Conservation (phyloP, 2,329 filamentous ascomycete genomes). For the Cercospora sesami region DNA sequence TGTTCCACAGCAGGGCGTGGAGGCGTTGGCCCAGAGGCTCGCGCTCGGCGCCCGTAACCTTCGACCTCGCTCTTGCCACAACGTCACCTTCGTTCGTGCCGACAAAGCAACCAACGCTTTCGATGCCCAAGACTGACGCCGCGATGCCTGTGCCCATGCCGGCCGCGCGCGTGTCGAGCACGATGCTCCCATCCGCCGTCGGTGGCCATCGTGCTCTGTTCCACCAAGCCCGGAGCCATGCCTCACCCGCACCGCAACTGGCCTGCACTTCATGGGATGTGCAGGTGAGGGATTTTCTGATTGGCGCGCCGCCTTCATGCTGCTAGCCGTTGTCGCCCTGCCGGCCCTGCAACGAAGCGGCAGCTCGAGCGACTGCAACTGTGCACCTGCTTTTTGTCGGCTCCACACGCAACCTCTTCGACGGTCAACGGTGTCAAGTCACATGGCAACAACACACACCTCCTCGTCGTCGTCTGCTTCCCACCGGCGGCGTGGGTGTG, state of each 20-base stretch:
- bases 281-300: not conserved
- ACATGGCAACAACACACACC: conserved; percentile 1
- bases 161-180: not conserved
- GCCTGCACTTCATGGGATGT: not conserved
- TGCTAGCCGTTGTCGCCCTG: not conserved
- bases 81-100: not conserved
- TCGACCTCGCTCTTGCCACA: not conserved
- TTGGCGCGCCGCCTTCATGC: not conserved
- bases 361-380: not conserved
- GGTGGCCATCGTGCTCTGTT: not conserved
- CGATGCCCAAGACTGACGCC: not conserved
- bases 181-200: not conserved
- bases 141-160: not conserved
- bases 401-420: not conserved
- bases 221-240: not conserved
- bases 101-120: not conserved
- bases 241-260: not conserved
- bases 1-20: not conserved
- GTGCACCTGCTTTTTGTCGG: not conserved
- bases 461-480: not conserved
- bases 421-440: not conserved
- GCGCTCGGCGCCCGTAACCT: not conserved
- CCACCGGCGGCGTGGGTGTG: not conserved
- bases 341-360: not conserved
- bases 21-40: not conserved